Evolutionary conservation across 1,139 yeast species (phyloP), one percentile per base, ranked within the genome.

Genomic region (Debaryomyces sp.): DNA sequence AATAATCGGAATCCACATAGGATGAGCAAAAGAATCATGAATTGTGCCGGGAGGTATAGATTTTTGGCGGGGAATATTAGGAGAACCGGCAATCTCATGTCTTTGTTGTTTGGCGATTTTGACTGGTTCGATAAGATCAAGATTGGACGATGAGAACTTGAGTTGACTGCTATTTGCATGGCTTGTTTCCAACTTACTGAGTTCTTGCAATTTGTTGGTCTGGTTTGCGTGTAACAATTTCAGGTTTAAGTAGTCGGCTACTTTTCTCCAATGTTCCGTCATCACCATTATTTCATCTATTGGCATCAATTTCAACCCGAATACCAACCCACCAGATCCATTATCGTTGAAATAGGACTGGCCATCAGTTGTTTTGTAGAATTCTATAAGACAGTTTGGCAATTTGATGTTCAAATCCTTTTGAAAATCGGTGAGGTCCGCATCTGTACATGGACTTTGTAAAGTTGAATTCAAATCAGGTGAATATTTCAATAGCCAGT

Each of bases 1-100:
- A 18, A 90, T 81, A 40, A 92, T 67, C 2, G 98, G 98, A 47
- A 92, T 85, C 98, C 98, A 92, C 61, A 81, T 83, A 6, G 90
- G 84, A 64, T 90, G 91, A 2, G 97, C 94, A 68, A 89, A 92
- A 1, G 82, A 83, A 2, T 79, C 75, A 60, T 87, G 89, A 29
- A 91, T 74, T 7, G 83, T 68, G 5, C 84, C 84, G 15, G 89
- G 89, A 5, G 98, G 98, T 12, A 87, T 76, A 0, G 90, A 82
- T 46, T 74, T 75, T 68, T 91, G 97, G 42, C 61, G 65, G n/a
- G 88, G 87, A 35, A 82, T 63, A 18, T 35, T 41, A 12, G 42
- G 22, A 5, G 32, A 13, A 36, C 34, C 26, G 3, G 29, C 22
- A 13, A 4, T 36, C 21, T 23, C 30, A 5, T 24, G 17, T 12